phyloP scores from a whole-genome alignment of 805 yeast genomes.

The Starmera amethionina region DNA sequence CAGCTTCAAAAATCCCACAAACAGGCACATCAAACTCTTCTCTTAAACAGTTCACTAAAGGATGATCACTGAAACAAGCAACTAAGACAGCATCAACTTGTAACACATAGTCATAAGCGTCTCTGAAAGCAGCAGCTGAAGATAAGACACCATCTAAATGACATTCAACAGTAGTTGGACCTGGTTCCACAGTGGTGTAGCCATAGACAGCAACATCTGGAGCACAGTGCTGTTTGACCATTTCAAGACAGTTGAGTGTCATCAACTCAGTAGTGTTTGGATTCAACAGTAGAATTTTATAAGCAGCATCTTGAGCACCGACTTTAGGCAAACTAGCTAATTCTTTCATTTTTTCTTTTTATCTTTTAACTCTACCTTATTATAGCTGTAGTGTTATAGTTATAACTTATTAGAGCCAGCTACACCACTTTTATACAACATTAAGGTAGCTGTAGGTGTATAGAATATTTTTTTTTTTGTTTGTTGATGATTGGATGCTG shows the following conservation, averaged over 20 bases:
- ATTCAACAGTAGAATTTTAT: constrained; percentile 19
- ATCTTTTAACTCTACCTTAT: too few species aligned
- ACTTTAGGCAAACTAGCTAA: too few species aligned
- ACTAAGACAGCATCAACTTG: constrained; percentile 24
- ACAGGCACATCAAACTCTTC: constrained; percentile 25
- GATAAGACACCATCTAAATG: constrained; percentile 25
- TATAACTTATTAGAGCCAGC: too few species aligned
- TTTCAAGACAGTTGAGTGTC: constrained; percentile 22
- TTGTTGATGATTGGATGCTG: too few species aligned
- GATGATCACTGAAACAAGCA: constrained; percentile 27
- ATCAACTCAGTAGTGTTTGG: constrained; percentile 22
- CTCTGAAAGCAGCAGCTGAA: constrained; percentile 21
- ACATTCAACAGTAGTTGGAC: constrained; percentile 23
- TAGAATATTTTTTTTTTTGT: too few species aligned
- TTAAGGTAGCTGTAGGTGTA: too few species aligned
- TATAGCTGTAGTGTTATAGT: too few species aligned
- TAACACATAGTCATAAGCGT: constrained; percentile 16
- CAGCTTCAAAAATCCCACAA: constrained; percentile 27
- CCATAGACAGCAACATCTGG: constrained; percentile 22
- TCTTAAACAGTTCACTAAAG: constrained; percentile 22
- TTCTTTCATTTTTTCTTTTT: too few species aligned
- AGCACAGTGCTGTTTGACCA: constrained; percentile 19
- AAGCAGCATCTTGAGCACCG: too few species aligned
- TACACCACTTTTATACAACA: too few species aligned
- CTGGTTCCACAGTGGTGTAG: constrained; percentile 18